Evolutionary conservation across 1,284 basidiomycete genomes (phyloP).

Genomic region (Pseudozyma flocculosa): DNA sequence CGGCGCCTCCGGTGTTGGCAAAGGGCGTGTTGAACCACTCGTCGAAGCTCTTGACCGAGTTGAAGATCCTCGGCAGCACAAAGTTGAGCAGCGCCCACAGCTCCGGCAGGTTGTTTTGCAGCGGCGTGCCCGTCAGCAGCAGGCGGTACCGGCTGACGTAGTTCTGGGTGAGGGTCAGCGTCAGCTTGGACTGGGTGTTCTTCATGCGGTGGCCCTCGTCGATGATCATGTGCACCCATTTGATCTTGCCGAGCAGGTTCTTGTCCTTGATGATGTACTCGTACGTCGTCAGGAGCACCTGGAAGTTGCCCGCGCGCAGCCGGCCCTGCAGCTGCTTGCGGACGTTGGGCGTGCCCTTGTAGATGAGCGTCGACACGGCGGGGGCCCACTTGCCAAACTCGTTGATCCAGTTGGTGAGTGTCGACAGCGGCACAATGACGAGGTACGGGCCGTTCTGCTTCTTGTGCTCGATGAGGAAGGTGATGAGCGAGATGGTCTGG

Average conservation of each 20-base stretch:
- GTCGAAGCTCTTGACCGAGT: slow-evolving; percentile 98
- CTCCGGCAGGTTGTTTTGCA: slow-evolving; percentile 98
- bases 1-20: slow-evolving; percentile 81
- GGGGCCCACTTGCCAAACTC: slow-evolving; percentile 58
- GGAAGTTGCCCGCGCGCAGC: slow-evolving; percentile 53
- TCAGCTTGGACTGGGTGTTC: slow-evolving; percentile 93
- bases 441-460: slow-evolving; percentile 57
- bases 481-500: slow-evolving; percentile 58
- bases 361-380: slow-evolving; percentile 51
- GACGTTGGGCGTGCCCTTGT: slow-evolving; percentile 56
- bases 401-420: slow-evolving; percentile 58
- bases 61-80: slow-evolving; percentile 96
- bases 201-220: slow-evolving; percentile 93
- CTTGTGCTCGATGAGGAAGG: slow-evolving; percentile 58
- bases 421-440: slow-evolving; percentile 58
- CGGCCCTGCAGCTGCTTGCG: slow-evolving; percentile 51
- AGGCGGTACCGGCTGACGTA: slow-evolving; percentile 92
- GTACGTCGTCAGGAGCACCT: slow-evolving; percentile 57
- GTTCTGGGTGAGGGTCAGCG: slow-evolving; percentile 86
- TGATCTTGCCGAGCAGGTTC: slow-evolving; percentile 57
- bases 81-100: slow-evolving; percentile 98
- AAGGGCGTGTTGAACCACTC: slow-evolving; percentile 99
- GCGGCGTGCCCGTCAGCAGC: slow-evolving; percentile 94
- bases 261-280: slow-evolving; percentile 59
- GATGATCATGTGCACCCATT: slow-evolving; percentile 58